phyloP scores from a whole-genome alignment of 176 grass and related monocot genomes.

The Oryza meyeriana region DNA sequence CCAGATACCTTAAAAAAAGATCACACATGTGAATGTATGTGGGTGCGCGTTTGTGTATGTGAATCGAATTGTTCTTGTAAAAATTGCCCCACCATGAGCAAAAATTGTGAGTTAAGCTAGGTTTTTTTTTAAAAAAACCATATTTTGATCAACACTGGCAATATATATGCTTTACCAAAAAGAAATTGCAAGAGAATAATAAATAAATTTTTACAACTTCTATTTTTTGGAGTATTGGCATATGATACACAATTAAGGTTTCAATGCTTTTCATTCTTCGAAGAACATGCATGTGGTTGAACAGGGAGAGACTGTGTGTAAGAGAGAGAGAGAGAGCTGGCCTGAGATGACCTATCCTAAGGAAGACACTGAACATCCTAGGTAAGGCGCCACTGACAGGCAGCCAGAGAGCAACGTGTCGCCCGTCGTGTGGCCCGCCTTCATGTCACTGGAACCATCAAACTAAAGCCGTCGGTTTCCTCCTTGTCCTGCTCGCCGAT shows the following conservation, averaged over 20 bases:
- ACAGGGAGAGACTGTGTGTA: not conserved
- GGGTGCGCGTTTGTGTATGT: no score
- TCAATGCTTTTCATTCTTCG: not conserved
- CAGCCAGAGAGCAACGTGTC: conserved; percentile 39
- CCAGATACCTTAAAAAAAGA: no score
- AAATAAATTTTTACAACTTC: not conserved
- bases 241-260: not conserved
- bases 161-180: no score
- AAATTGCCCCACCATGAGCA: no score
- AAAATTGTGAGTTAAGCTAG: no score
- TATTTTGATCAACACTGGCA: no score
- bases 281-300: not conserved
- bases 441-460: conserved; percentile 10
- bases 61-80: no score
- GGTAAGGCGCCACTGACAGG: conserved; percentile 4
- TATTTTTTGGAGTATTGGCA: not conserved
- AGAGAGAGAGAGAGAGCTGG: not conserved
- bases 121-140: no score
- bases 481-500: not conserved
- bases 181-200: no score
- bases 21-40: no score
- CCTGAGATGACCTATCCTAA: not conserved
- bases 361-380: conserved; percentile 6
- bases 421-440: not conserved
- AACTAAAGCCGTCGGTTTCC: not conserved